phyloP scores from a whole-genome alignment of 148 eudicot genomes.

The Vaccinium vitisidaea region DNA sequence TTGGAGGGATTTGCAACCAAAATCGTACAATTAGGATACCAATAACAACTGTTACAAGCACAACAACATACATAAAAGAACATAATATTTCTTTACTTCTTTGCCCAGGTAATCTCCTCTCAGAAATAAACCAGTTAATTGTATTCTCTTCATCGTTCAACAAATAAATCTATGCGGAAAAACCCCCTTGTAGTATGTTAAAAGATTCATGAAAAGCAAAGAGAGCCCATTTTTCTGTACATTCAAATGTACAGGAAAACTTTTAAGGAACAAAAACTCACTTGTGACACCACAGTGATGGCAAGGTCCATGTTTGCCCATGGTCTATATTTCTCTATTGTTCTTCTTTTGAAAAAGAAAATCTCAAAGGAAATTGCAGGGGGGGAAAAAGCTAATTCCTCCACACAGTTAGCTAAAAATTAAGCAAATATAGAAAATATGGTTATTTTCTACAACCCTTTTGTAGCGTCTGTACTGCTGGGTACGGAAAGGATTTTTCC shows the following conservation, averaged over 20 bases:
- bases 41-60: neutral
- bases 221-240: slow-evolving; percentile 10
- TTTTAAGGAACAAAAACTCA: slow-evolving; percentile 72
- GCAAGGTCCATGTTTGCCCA: slow-evolving; percentile 99
- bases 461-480: slow-evolving; percentile 27
- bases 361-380: slow-evolving; percentile 13
- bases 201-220: neutral
- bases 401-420: slow-evolving; percentile 7
- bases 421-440: slow-evolving; percentile 18
- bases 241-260: slow-evolving; percentile 9
- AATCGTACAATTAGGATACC: neutral
- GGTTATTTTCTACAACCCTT: slow-evolving; percentile 38
- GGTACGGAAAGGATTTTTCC: slow-evolving; percentile 26
- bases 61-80: slow-evolving; percentile 13
- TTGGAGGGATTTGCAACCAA: neutral
- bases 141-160: slow-evolving; percentile 26
- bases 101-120: slow-evolving; percentile 15
- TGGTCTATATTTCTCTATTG: slow-evolving; percentile 35
- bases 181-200: slow-evolving; percentile 15
- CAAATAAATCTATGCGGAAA: slow-evolving; percentile 27
- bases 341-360: slow-evolving; percentile 29
- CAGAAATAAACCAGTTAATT: slow-evolving; percentile 17
- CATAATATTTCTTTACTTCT: slow-evolving; percentile 19
- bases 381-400: slow-evolving; percentile 7
- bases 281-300: slow-evolving; percentile 99